Evolutionary conservation across 164 flowering plant species (phyloP), one percentile per base, ranked within the genome.

Genomic region (Dillenia suffruticosa): DNA sequence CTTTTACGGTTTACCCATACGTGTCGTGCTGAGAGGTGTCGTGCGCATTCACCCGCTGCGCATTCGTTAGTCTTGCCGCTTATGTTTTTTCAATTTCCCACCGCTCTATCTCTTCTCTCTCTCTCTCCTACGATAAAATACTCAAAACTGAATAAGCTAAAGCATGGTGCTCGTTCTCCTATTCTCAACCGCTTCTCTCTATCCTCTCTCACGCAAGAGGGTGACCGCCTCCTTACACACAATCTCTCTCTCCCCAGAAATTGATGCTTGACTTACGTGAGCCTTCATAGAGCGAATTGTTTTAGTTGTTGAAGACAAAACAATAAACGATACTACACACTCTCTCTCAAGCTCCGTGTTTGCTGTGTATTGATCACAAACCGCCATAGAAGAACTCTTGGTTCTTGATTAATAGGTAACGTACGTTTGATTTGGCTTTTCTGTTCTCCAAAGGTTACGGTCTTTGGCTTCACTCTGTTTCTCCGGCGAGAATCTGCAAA

Each of bases 41-140:
- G 71, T 69, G 73, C 70, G 70, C 57, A 74, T 5, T 13, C 54
- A 46, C 69, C 44, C 60, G 2, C 10, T 8, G 0, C 8, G 78
- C 63, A 70, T 62, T 12, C 56, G 40, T 71, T 71, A 73, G 77
- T 47, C 10, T 50, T 6, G 13, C 61, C 48, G 45, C 46, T 68
- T 44, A 59, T 58, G 64, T 65, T 51, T 5, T 54, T 76, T 57
- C 62, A 54, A 57, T 54, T 67, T 61, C 57, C 57, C 67, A 58
- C 63, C 62, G 66, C 46, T 63, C 61, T 52, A n/a, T n/a, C n/a
- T n/a, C n/a, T n/a, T n/a, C n/a, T n/a, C 62, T 15, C 32, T 56
- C 44, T 17, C 70, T 51, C 58, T n/a, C 9, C 10, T 15, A 2
- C 5, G 40, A 26, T 26, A 26, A 13, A n/a, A 32, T 67, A 66